Evolutionary conservation across 179 eudicot genomes (phyloP).

Genomic region (Beta corolliflora): DNA sequence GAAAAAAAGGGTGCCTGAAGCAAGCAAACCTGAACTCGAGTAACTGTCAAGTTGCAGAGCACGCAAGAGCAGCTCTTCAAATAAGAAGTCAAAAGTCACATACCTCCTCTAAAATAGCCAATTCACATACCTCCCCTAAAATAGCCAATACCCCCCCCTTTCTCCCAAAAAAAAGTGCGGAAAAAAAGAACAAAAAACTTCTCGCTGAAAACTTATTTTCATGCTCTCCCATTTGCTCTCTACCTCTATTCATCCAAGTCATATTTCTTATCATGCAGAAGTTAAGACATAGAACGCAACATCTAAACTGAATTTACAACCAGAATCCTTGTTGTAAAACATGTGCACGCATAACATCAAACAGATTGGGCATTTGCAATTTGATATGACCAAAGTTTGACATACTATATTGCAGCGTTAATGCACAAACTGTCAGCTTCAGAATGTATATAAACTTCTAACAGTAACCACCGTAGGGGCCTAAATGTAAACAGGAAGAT

Average conservation of each 20-base stretch:
- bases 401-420: not conserved
- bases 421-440: not conserved
- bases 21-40: not conserved
- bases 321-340: not conserved
- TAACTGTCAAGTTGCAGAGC: not conserved
- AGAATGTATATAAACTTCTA: not conserved
- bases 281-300: not conserved
- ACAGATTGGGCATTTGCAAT: not conserved
- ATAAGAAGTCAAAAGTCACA: too few species aligned
- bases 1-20: not conserved
- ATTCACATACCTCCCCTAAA: not conserved
- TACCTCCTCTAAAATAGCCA: too few species aligned
- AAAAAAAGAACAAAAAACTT: not conserved
- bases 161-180: too few species aligned
- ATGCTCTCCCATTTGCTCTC: not conserved
- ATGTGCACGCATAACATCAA: not conserved
- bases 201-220: not conserved
- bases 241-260: not conserved
- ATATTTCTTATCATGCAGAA: not conserved
- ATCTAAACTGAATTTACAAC: not conserved
- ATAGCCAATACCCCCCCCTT: not conserved
- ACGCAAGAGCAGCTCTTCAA: not conserved
- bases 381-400: not conserved
- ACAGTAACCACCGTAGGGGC: not conserved
- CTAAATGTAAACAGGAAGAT: not conserved